These are phyloP conservation scores for Chrysanthemum lavandulifolium DNA, from an alignment of 129 eudicot species.

Conservation along the genomic window DNA sequence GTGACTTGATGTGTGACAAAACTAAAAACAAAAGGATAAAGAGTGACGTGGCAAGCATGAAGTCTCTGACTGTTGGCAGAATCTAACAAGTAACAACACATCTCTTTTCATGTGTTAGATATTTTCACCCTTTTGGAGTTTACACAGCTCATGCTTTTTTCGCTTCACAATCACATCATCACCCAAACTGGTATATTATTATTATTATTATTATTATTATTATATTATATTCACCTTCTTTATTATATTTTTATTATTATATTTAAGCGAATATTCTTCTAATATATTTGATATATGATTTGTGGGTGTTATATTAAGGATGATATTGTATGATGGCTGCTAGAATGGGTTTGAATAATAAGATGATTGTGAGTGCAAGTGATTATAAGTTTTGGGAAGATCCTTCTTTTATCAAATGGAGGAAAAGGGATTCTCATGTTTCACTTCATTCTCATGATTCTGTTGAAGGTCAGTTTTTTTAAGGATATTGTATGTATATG, in stretches of 20 bases:
- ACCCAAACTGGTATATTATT: constrained; percentile 23
- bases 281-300: constrained; percentile 1
- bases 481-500: not conserved
- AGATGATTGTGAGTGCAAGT: constrained; percentile 24
- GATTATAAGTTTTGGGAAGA: constrained; percentile 82
- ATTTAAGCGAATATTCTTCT: not conserved
- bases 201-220: not conserved
- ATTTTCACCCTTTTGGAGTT: constrained; percentile 30
- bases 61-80: constrained; percentile 14
- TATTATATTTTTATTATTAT: not conserved
- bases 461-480: constrained; percentile 58
- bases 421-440: constrained; percentile 96
- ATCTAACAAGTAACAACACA: constrained; percentile 21
- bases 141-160: constrained; percentile 23
- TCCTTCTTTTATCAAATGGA: constrained; percentile 89
- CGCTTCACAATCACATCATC: constrained; percentile 18
- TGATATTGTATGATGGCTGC: constrained; percentile 21
- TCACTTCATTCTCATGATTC: constrained; percentile 87
- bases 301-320: constrained; percentile 8
- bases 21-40: constrained; percentile 5
- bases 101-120: constrained; percentile 14
- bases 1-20: not conserved
- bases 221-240: not conserved
- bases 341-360: constrained; percentile 30
- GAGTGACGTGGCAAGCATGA: constrained; percentile 28